Evolutionary conservation across 2,329 filamentous ascomycete species (phyloP).

Genomic region (Lachnellula suecica): DNA sequence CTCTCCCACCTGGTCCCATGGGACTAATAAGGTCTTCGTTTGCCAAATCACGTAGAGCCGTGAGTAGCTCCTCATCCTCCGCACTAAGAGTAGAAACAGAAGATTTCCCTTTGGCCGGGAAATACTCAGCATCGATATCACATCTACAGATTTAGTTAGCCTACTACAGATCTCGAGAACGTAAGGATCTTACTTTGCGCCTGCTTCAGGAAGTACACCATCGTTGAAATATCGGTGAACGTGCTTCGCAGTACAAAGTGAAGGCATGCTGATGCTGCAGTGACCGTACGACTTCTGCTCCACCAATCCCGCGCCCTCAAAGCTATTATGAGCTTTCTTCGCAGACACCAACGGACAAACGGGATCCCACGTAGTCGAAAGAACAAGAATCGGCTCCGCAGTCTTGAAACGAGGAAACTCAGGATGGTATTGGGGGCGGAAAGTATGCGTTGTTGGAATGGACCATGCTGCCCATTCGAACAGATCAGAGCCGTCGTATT

Average conservation of each 20-base stretch:
- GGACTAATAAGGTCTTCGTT: background rate
- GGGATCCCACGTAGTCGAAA: slow-evolving; percentile 26
- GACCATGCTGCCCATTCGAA: slow-evolving; percentile 15
- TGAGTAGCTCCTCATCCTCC: slow-evolving; percentile 13
- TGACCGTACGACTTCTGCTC: slow-evolving; percentile 27
- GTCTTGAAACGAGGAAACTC: slow-evolving; percentile 20
- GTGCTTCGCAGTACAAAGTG: slow-evolving; percentile 22
- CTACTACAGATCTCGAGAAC: background rate
- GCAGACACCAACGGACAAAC: slow-evolving; percentile 24
- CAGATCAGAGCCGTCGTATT: slow-evolving; percentile 14
- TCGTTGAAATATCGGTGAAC: slow-evolving; percentile 23
- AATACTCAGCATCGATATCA: slow-evolving; percentile 16
- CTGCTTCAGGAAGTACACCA: slow-evolving; percentile 18
- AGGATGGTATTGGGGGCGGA: slow-evolving; percentile 18
- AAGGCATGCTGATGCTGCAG: slow-evolving; percentile 24
- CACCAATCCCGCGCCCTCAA: slow-evolving; percentile 24
- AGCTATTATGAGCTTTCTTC: slow-evolving; percentile 23
- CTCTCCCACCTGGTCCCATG: background rate
- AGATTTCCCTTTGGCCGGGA: slow-evolving; percentile 8
- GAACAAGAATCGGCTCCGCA: slow-evolving; percentile 22
- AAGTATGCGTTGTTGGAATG: slow-evolving; percentile 14
- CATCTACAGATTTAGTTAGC: slow-evolving; percentile 8
- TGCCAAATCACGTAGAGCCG: slow-evolving; percentile 9
- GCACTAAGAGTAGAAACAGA: background rate
- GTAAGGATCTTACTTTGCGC: slow-evolving; percentile 12